A percentile compares a stretch with the other conserved stretches of the same genome.
These are phyloP conservation scores for Trichosporon sp. DNA, from an alignment of 1,284 basidiomycete species.

Conservation along the genomic window DNA sequence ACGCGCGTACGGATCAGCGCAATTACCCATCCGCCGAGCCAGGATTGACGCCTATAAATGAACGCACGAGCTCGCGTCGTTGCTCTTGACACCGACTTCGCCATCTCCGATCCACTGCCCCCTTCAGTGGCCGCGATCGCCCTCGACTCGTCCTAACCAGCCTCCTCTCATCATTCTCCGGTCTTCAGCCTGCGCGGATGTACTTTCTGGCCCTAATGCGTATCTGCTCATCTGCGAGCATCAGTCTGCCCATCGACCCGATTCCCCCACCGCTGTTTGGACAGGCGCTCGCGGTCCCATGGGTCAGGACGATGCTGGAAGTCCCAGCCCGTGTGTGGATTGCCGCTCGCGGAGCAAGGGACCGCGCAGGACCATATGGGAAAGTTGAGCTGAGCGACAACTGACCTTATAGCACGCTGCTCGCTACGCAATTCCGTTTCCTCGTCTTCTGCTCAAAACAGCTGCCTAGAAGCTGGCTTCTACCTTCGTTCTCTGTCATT, in stretches of 20 bases:
- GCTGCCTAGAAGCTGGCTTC: conserved; percentile 14
- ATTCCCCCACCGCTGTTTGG: conserved; percentile 6
- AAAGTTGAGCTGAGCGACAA: neutral
- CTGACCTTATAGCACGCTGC: conserved; percentile 6
- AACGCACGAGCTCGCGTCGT: conserved; percentile 5
- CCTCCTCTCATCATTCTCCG: neutral
- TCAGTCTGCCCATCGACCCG: neutral
- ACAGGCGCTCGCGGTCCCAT: neutral
- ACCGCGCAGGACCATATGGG: conserved; percentile 14
- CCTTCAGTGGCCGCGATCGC: neutral
- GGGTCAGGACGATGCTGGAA: neutral
- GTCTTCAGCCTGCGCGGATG: neutral
- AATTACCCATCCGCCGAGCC: conserved; percentile 6
- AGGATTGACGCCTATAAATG: conserved; percentile 14
- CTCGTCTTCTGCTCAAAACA: conserved; percentile 8
- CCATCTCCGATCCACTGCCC: neutral
- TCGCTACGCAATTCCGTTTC: neutral
- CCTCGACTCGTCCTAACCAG: neutral
- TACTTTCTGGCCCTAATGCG: neutral
- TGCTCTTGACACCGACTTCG: neutral
- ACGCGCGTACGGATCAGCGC: conserved; percentile 2
- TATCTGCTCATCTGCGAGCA: neutral
- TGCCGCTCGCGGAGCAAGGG: neutral
- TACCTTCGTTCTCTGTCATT: conserved; percentile 8
- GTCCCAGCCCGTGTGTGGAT: conserved; percentile 20